Base-by-base conservation (phyloP, 75 land plant genomes). In the Pinus taeda region DNA sequence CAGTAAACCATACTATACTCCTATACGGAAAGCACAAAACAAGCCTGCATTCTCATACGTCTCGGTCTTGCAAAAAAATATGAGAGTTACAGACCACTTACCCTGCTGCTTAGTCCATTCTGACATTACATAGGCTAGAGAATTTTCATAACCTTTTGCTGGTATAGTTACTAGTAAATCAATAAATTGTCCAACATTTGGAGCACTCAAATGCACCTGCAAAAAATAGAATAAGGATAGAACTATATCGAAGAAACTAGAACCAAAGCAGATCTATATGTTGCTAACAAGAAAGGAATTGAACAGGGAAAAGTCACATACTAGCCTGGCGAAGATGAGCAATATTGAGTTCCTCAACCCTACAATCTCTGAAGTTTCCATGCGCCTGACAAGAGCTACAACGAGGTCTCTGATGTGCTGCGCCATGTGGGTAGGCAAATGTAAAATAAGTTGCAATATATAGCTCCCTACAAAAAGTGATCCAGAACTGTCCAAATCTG, bases 101-200 rank as follows among this genome's bases (percentile, higher is more conserved):
- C 99, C 93, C 75, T 97, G 99, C 56, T 81, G 90, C 71, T 86
- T 93, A 15, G 90, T 84, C 99, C 99, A 97, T 83, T 94, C 99
- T 45, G 92, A 89, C 99, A 97, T 94, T 42, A 93, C 79, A 84
- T 90, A 97, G 60, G 71, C 36, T 71, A 97, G 84, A 18, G 98
- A 81, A 77, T 91, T 90, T 57, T 82, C 81, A 82, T 91, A 60
- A 73, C 86, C 95, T 74, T 89, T 87, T 67, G 88, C 88, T 22
- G 98, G 91, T 17, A 91, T 59, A 9, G 83, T 61, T 6, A 78
- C 37, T 73, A 97, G 72, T 79, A 97, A 78, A 58, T 93, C 85
- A 33, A 97, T 83, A 75, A 97, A 85, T 60, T 93, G 92, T 18
- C 84, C 86, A 56, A 91, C 85, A 78, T 93, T 81, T 59, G 99